These are phyloP conservation scores for Rhodomyrtus tomentosa DNA, from an alignment of 345 rosid genomes.

Conservation along the genomic window DNA sequence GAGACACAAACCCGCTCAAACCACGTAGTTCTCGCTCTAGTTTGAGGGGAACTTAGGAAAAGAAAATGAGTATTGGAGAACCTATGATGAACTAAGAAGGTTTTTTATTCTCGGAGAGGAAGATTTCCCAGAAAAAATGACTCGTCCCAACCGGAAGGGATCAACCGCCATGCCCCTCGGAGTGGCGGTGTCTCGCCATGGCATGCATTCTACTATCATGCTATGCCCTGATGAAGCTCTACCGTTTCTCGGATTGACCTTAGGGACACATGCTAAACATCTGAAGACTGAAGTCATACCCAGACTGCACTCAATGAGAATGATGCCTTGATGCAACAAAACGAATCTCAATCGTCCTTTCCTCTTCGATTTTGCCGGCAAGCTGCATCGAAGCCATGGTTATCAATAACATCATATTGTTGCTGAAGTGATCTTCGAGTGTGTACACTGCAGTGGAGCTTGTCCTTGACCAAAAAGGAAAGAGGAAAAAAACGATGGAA, in stretches of 20 bases:
- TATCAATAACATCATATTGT: not conserved
- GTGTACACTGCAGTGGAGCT: not conserved
- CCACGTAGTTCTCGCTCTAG: not conserved
- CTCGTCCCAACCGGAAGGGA: not conserved
- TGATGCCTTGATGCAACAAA: not conserved
- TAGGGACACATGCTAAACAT: not conserved
- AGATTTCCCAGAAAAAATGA: not conserved
- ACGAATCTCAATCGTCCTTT: not conserved
- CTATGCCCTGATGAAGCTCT: conserved; percentile 15
- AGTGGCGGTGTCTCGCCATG: conserved; percentile 4
- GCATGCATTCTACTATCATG: conserved; percentile 6
- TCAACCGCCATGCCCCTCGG: not conserved
- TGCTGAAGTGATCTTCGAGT: not conserved
- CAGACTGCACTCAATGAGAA: not conserved
- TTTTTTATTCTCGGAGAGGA: not conserved
- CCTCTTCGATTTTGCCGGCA: not conserved
- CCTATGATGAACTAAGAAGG: not conserved
- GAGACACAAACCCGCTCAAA: not conserved
- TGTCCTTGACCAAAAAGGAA: not conserved
- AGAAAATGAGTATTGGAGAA: not conserved
- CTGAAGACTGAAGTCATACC: not conserved
- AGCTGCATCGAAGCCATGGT: not conserved
- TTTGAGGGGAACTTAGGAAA: not conserved
- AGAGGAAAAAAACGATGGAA: not conserved
- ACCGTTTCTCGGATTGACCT: not conserved